A percentile compares a stretch with the other conserved stretches of the same genome.
Evolutionary conservation across 2,329 filamentous ascomycete genomes (phyloP).

Genomic region (Endoconidiophora polonica): DNA sequence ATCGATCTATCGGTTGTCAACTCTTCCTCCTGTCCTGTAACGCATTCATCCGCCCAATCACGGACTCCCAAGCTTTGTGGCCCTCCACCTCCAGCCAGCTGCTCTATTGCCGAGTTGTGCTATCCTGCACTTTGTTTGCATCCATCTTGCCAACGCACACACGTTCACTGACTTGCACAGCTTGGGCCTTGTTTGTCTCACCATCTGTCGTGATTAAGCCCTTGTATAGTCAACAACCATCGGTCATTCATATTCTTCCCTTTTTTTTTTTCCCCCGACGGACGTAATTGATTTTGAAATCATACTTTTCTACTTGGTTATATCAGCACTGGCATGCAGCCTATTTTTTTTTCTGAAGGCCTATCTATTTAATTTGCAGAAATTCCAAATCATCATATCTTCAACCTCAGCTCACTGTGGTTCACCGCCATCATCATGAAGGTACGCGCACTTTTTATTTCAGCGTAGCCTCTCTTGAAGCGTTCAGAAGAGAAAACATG

Average conservation of each 20-base stretch:
- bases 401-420: constrained; percentile 14
- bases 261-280: neutral
- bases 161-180: neutral
- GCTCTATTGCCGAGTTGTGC: neutral
- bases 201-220: neutral
- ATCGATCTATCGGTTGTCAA: too few species aligned
- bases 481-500: constrained; percentile 12
- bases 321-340: too few species aligned
- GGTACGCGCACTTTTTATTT: constrained; percentile 12
- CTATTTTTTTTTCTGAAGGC: constrained; percentile 1
- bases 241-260: neutral
- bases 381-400: constrained; percentile 6
- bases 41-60: too few species aligned
- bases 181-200: constrained; percentile 3
- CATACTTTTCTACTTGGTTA: neutral
- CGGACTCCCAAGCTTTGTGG: too few species aligned
- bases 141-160: too few species aligned
- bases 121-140: neutral
- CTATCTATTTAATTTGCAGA: neutral
- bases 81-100: neutral
- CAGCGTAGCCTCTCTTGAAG: constrained; percentile 13
- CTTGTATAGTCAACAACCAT: neutral
- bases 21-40: too few species aligned
- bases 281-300: too few species aligned
- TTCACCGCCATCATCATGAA: constrained; percentile 13